Evolutionary conservation across 768 basidiomycete species (phyloP), one percentile per base, ranked within the genome.

Genomic region (Mycena galopus): DNA sequence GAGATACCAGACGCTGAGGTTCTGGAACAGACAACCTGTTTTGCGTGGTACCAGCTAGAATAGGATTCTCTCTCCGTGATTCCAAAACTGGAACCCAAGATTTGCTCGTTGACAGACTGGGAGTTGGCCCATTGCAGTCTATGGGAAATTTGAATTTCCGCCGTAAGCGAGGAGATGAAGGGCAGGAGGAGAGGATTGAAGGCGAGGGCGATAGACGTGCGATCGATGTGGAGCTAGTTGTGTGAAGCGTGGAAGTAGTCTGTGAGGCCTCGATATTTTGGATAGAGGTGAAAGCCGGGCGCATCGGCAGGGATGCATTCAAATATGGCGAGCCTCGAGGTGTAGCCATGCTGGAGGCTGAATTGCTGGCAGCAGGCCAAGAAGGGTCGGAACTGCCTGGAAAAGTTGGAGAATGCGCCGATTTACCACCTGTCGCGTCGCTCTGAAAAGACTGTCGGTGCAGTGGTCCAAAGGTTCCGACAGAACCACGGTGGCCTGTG

Each of bases 391-490:
- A 53, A 53, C 57, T 33, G 29, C 2, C 21, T 7, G 63, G 63
- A 50, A 59, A 51, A 56, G 57, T 42, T 53, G 64, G 64, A 58
- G 74, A 35, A 60, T 32, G 39, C 17, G 70, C 62, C 30, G 67
- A 71, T 61, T 32, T 67, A 39, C 67, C 11, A 6, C 12, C 44
- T 8, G 23, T 44, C 37, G 61, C 53, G 63, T 39, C 60, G 23
- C 56, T 33, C 59, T 60, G 27, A 50, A 58, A 55, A 73, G 68
- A 68, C 47, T 74, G 30, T 44, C 75, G 44, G 60, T 65, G 70
- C 42, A 67, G 58, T 21, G 78, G 78, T 39, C 81, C 80, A 76
- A 80, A 82, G 12, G 81, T 79, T 39, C 78, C 77, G 14, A 76
- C 71, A 29, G 79, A 79, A 32, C 66, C 72, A 4, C 75, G 56